Base-by-base conservation (phyloP, 805 yeast genomes). In the Candida railenensis region DNA sequence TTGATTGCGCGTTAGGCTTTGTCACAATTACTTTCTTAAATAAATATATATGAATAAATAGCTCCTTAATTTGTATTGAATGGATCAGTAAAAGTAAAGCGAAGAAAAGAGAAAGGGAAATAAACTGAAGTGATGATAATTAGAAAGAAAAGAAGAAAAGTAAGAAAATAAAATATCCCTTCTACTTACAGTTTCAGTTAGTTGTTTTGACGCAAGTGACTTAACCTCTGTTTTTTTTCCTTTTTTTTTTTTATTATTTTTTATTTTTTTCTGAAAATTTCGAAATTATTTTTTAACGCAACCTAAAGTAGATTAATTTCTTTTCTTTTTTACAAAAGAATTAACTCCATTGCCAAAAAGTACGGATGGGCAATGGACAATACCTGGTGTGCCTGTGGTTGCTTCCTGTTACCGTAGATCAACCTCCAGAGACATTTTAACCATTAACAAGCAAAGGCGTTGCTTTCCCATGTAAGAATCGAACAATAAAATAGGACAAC, bases 21-120 rank as follows among this genome's bases (percentile, higher is more conserved):
- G n/a, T n/a, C n/a, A n/a, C n/a, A n/a, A n/a, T n/a, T n/a, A n/a
- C n/a, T n/a, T n/a, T n/a, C n/a, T n/a, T n/a, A n/a, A n/a, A n/a
- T 28, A 39, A 22, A 25, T 25, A 22, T n/a, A 45, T 15, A n/a
- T 22, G 38, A 34, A 15, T 16, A 42, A 28, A 28, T 22, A 21
- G 34, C 9, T 33, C 33, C 12, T 7, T 40, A 37, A 32, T 8
- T 15, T 8, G 30, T 9, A 33, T 8, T n/a, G 21, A 12, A 19
- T 38, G 8, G 25, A 16, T 28, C 30, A 36, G 32, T 15, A 30
- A 36, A 22, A 15, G 8, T 33, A 33, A 7, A 15, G 15, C 15
- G 7, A 33, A 15, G 36, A 14, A 33, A 33, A 33, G 36, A 33
- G 14, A 14, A 33, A 33, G 36, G 14, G 5, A 33, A 15, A 14